Evolutionary conservation across 176 grass and related monocot genomes (phyloP), one percentile per base, ranked within the genome.

Genomic region (Chloris gayana): DNA sequence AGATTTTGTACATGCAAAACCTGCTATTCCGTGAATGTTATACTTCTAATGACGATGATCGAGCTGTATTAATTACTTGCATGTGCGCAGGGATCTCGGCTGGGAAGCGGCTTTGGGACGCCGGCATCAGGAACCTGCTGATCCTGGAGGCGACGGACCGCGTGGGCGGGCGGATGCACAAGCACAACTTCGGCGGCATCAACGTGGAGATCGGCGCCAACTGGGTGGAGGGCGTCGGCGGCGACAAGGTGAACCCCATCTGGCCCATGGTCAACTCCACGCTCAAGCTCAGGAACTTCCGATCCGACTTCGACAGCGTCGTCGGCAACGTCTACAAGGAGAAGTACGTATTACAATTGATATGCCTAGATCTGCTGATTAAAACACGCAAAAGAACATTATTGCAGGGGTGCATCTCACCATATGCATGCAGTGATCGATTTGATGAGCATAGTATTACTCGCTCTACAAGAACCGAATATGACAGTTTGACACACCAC

Each of bases 181-280:
- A 90, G 64, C 21, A 37, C 0, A 88, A 90, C n/a, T 96, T 96
- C 41, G 85, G 49, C 4, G 93, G 82, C 30, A 2, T 96, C 25
- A 90, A 84, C 73, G 70, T 92, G 34, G 93, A 96, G 89, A 34
- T 86, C 4, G 93, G 90, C 1, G 93, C 90, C 33, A 92, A 92
- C 74, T 95, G 93, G 89, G 87, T 95, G 49, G 93, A 95, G 75
- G 93, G 93, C 4, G 85, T 95, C 21, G 67, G 83, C 31, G 85
- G 87, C 34, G 7, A 15, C 24, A 21, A 78, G 68, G 19, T 89
- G 56, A 95, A 95, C 63, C 89, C 93, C 44, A 92, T 95, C 19
- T 95, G 89, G 93, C 44, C 41, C 45, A 88, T 95, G 29, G 93
- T 83, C 22, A 87, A 91, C 24, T 33, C 83, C 56, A 78, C 73